A percentile compares a stretch with the other conserved stretches of the same genome.
These are phyloP conservation scores for Tephrocybe sp. DNA, from an alignment of 768 basidiomycete species.

Conservation along the genomic window DNA sequence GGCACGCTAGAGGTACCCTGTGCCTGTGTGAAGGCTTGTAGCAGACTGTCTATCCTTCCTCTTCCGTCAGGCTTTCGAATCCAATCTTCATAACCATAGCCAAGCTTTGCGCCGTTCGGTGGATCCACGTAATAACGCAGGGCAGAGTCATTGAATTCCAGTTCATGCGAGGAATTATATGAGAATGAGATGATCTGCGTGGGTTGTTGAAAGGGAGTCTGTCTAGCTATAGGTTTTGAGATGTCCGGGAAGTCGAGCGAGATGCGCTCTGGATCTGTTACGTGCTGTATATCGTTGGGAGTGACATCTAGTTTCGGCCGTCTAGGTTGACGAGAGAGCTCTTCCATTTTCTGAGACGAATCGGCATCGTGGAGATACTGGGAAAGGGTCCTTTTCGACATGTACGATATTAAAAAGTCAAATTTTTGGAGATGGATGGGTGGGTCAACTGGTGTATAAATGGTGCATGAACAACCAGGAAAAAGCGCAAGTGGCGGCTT, in stretches of 20 bases:
- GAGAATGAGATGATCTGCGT: constrained; percentile 70
- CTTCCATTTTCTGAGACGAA: neutral
- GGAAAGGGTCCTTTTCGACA: constrained; percentile 18
- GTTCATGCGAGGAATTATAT: constrained; percentile 51
- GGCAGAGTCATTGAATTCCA: constrained; percentile 67
- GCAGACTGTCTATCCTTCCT: constrained; percentile 65
- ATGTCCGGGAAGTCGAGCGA: constrained; percentile 19
- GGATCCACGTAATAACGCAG: constrained; percentile 71
- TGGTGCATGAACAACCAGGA: too few species aligned
- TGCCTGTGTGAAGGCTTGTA: constrained; percentile 52
- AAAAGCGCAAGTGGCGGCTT: too few species aligned
- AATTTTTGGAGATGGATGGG: neutral
- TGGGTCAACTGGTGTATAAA: too few species aligned
- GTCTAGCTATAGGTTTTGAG: constrained; percentile 14
- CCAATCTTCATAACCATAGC: constrained; percentile 75
- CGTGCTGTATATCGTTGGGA: neutral
- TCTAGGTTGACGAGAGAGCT: neutral
- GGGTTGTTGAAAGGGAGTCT: constrained; percentile 66
- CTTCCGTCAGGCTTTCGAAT: constrained; percentile 59
- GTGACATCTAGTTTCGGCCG: neutral
- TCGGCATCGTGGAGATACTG: constrained; percentile 9
- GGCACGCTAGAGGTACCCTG: constrained; percentile 22
- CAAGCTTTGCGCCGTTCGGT: constrained; percentile 61
- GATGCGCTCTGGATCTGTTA: neutral
- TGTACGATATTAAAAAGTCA: neutral